phyloP scores from a whole-genome alignment of 2,329 filamentous ascomycete species.

The Cladophialophora bantiana region DNA sequence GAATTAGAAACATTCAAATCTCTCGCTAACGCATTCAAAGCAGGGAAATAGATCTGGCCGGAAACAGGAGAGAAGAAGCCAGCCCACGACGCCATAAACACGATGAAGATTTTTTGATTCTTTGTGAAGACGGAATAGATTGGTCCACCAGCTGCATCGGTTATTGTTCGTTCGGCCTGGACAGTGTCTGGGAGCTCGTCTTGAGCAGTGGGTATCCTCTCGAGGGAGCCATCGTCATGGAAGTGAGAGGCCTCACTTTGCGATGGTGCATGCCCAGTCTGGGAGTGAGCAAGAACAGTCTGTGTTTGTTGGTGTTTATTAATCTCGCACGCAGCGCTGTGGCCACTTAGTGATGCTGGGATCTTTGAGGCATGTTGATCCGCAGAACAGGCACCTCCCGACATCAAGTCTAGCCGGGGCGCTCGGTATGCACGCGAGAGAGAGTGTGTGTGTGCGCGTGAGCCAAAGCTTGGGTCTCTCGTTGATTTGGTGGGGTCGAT shows the following conservation, averaged over 20 bases:
- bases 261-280: background rate
- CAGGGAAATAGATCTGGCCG: constrained; percentile 57
- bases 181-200: constrained; percentile 14
- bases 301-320: constrained; percentile 7
- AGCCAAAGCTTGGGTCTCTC: background rate
- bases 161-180: constrained; percentile 26
- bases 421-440: background rate
- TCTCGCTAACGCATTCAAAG: constrained; percentile 50
- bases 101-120: constrained; percentile 48
- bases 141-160: constrained; percentile 32
- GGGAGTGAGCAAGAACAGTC: background rate
- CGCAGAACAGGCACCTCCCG: constrained; percentile 10
- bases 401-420: constrained; percentile 22
- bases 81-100: constrained; percentile 50
- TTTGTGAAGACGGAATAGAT: constrained; percentile 47
- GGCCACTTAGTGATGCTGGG: constrained; percentile 9
- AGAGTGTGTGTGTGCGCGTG: background rate
- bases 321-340: background rate
- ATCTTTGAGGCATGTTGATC: constrained; percentile 19
- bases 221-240: constrained; percentile 23
- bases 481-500: constrained; percentile 10
- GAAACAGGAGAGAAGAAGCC: constrained; percentile 55
- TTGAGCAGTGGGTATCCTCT: constrained; percentile 28
- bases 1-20: constrained; percentile 47
- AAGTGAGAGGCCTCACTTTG: background rate